These are phyloP conservation scores for Noccaea bulbosa DNA, from an alignment of 345 rosid species.

Conservation along the genomic window DNA sequence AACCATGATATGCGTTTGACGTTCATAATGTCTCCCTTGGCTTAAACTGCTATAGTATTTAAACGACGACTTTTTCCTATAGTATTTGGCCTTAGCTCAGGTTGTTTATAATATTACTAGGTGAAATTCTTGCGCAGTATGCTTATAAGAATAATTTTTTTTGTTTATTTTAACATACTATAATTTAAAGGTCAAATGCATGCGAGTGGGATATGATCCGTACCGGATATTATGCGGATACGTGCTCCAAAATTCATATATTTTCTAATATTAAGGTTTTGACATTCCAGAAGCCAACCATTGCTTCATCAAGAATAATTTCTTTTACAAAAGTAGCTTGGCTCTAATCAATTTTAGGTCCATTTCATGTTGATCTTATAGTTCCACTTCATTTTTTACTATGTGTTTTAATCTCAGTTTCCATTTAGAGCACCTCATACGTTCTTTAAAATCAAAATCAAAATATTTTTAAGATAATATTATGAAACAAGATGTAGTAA, in stretches of 20 bases:
- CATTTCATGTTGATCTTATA: conserved; percentile 28
- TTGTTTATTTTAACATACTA: neutral
- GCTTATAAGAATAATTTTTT: neutral
- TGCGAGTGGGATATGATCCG: conserved; percentile 41
- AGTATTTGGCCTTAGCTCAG: neutral
- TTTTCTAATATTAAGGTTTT: conserved; percentile 44
- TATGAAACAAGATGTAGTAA: neutral
- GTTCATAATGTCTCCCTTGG: neutral
- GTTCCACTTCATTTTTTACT: neutral
- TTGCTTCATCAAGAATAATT: conserved; percentile 40
- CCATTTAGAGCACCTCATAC: conserved; percentile 24
- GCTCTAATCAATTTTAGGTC: conserved; percentile 39
- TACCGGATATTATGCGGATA: conserved; percentile 43
- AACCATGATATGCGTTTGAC: conserved; percentile 2
- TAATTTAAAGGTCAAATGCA: conserved; percentile 37
- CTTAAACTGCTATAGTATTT: conserved; percentile 3
- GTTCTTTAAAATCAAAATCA: neutral
- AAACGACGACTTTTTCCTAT: neutral
- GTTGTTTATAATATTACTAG: neutral
- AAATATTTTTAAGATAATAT: neutral
- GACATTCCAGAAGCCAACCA: conserved; percentile 46
- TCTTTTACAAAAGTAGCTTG: conserved; percentile 38
- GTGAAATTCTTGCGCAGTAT: conserved; percentile 8
- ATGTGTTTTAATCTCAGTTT: conserved; percentile 17
- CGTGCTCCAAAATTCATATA: conserved; percentile 31